Evolutionary conservation across 2,329 filamentous ascomycete genomes (phyloP).

Genomic region (Fusarium illudens): DNA sequence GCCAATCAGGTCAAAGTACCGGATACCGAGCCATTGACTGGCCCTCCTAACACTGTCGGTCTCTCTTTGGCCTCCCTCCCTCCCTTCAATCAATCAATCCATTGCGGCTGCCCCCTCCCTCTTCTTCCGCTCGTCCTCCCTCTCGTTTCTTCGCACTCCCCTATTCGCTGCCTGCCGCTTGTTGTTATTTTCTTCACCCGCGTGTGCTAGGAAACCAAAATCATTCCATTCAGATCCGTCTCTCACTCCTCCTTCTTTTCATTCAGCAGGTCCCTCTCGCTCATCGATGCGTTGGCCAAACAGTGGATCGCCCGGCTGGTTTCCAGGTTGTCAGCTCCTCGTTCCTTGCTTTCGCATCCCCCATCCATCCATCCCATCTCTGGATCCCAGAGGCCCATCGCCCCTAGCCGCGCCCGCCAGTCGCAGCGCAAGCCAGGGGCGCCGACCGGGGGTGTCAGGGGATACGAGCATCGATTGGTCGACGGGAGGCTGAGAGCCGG

Average conservation of each 20-base stretch:
- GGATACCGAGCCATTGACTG: neutral
- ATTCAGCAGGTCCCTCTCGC: neutral
- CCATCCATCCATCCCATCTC: slow-evolving; percentile 19
- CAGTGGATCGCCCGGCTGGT: slow-evolving; percentile 30
- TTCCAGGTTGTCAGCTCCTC: slow-evolving; percentile 28
- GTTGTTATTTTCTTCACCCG: slow-evolving; percentile 5
- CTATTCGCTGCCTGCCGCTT: neutral
- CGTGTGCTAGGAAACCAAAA: neutral
- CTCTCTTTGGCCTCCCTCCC: slow-evolving; percentile 4
- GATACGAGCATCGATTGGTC: slow-evolving; percentile 22
- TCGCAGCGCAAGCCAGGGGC: slow-evolving; percentile 29
- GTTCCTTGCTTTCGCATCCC: slow-evolving; percentile 32
- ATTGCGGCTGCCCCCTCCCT: slow-evolving; percentile 32
- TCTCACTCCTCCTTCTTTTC: neutral
- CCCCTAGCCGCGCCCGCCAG: slow-evolving; percentile 29
- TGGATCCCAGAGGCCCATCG: slow-evolving; percentile 21
- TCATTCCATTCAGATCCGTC: neutral
- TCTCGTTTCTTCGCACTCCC: slow-evolving; percentile 15
- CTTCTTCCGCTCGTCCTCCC: slow-evolving; percentile 5
- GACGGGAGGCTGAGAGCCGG: slow-evolving; percentile 11
- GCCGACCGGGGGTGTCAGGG: slow-evolving; percentile 20
- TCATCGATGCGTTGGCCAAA: slow-evolving; percentile 27
- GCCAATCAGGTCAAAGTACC: neutral
- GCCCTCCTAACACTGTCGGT: neutral
- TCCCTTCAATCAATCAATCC: slow-evolving; percentile 15